A percentile compares a stretch with the other conserved stretches of the same genome.
Evolutionary conservation across 352 stramenopile genomes (phyloP).

Genomic region (Phytopythium aichiense): DNA sequence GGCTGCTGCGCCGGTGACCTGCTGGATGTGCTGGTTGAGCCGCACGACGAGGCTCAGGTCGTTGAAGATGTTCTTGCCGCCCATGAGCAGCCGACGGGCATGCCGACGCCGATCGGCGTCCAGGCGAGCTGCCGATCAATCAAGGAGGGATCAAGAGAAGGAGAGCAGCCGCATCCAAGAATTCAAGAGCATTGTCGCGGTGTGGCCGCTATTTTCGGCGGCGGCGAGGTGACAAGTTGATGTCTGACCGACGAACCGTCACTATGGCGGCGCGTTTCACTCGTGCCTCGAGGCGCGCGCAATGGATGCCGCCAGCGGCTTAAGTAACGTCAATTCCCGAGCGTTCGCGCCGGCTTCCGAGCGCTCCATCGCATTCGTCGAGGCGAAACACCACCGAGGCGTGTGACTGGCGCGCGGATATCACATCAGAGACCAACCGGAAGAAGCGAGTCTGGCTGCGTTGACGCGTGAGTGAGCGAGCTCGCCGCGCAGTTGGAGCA

Average conservation of each 20-base stretch:
- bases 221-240: no score
- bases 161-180: not conserved
- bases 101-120: not conserved
- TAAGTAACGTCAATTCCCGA: not conserved
- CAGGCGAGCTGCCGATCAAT: not conserved
- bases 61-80: conserved; percentile 62
- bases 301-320: not conserved
- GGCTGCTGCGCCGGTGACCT: not conserved
- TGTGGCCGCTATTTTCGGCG: not conserved
- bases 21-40: conserved; percentile 67
- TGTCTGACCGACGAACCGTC: not conserved
- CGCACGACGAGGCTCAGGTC: conserved; percentile 67
- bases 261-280: not conserved
- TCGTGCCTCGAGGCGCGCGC: not conserved
- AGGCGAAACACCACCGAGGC: not conserved
- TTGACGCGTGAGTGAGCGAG: not conserved
- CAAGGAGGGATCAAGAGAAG: not conserved
- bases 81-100: conserved; percentile 14
- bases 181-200: not conserved
- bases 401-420: not conserved
- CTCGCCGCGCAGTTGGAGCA: not conserved
- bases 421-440: not conserved
- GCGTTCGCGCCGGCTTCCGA: not conserved
- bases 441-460: not conserved
- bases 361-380: not conserved